A percentile compares a stretch with the other conserved stretches of the same genome.
Conservation (phyloP, 768 basidiomycete species). For the Gelatoporia subvermispora region DNA sequence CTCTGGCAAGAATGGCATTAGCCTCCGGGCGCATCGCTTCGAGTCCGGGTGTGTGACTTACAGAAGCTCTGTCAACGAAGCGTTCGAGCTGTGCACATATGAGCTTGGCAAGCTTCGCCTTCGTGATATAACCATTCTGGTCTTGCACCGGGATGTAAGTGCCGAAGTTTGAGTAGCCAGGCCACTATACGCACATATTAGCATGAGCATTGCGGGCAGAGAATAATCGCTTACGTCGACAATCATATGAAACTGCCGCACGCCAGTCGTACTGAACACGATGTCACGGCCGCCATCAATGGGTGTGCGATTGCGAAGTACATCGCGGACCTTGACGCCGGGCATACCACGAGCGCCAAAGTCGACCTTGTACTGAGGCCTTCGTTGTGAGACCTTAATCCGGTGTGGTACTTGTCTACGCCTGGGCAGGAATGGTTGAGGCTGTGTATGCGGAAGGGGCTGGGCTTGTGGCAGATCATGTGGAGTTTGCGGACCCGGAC, state of each 20-base stretch:
- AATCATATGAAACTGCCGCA: conserved; percentile 12
- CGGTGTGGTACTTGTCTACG: conserved; percentile 8
- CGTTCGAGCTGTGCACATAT: conserved; percentile 6
- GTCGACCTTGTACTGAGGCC: neutral
- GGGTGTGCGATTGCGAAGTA: conserved; percentile 1
- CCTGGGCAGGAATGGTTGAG: neutral
- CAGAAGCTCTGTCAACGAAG: conserved; percentile 5
- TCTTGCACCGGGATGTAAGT: conserved; percentile 14
- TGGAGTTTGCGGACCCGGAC: neutral
- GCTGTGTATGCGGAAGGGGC: neutral
- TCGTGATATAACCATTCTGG: conserved; percentile 6
- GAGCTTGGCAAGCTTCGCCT: conserved; percentile 7
- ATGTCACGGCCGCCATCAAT: conserved; percentile 7
- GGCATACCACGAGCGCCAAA: conserved; percentile 5
- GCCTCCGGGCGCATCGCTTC: too few relatives aligned
- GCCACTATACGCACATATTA: conserved; percentile 11
- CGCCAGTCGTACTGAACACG: conserved; percentile 8
- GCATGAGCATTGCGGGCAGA: neutral
- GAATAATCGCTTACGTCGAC: conserved; percentile 8
- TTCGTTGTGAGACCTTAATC: neutral
- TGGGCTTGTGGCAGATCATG: neutral
- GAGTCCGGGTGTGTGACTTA: conserved; percentile 1
- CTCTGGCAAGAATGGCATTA: neutral
- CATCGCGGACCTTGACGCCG: conserved; percentile 8
- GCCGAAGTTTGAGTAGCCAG: conserved; percentile 14